Evolutionary conservation across 2,329 filamentous ascomycete species (phyloP), one percentile per base, ranked within the genome.

Genomic region (Lachnellula subtilissima): DNA sequence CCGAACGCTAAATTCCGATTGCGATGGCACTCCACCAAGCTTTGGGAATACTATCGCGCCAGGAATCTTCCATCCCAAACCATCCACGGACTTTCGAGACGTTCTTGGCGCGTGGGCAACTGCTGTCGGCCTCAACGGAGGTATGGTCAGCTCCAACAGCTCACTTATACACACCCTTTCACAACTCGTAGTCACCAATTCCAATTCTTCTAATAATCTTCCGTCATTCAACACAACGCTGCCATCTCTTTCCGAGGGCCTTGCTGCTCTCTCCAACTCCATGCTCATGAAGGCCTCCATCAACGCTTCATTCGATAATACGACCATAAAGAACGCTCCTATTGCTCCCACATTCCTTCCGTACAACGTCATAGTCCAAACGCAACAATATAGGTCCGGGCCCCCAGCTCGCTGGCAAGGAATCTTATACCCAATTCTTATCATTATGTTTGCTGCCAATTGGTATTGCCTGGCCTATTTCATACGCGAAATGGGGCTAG

Each of bases 261-360:
- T 56, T 3, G 49, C 54, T 12, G 54, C 52, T 14, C 45, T 52
- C 28, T 52, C 54, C n/a, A 46, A 42, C 19, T 56, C 54, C 17
- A 49, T 56, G 36, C 54, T 56, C 37, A 42, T 56, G 7, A 56
- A 56, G 45, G 28, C 36, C 22, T 48, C 54, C 25, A 53, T 56
- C 45, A 52, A 56, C 32, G 43, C 54, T 4, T 52, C 54, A 7
- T 51, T 47, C 22, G 43, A 49, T 28, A 37, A 37, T 17, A 49
- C 32, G 25, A 46, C 15, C 9, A 22, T 55, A 5, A 37, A 45
- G 4, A 12, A 35, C 37, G 14, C 50, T 15, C 50, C 40, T n/a
- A 36, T 17, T 19, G 8, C 35, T 9, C 9, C 49, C 3, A 25
- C 8, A 11, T 2, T 14, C 15, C 19, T 32, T 8, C 54, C 49